Evolutionary conservation across 805 yeast species (phyloP).

Genomic region (Starmerella scarabaei): DNA sequence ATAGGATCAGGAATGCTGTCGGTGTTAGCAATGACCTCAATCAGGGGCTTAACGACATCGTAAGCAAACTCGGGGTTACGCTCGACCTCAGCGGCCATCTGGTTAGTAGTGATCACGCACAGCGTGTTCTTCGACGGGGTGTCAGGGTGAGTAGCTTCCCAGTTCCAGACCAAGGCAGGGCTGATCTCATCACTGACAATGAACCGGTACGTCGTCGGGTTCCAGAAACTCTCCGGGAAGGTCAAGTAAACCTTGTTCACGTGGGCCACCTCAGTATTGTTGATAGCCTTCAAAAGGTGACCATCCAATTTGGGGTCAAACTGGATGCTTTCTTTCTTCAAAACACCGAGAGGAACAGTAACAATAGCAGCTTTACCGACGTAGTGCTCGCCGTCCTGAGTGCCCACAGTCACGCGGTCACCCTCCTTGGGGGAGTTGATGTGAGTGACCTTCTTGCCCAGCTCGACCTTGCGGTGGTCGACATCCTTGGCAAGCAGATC

Average conservation of each 20-base stretch:
- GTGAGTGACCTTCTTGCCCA: conserved; percentile 13
- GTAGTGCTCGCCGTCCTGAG: conserved; percentile 13
- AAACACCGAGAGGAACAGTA: conserved; percentile 20
- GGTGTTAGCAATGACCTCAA: conserved; percentile 16
- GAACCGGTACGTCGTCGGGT: conserved; percentile 38
- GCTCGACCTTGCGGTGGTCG: conserved; percentile 13
- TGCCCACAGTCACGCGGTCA: conserved; percentile 14
- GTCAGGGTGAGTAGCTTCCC: conserved; percentile 33
- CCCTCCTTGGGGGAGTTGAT: conserved; percentile 9
- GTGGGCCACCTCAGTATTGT: conserved; percentile 33
- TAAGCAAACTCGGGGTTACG: conserved; percentile 29
- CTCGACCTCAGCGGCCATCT: conserved; percentile 46
- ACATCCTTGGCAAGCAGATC: conserved; percentile 13
- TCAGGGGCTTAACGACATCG: conserved; percentile 19
- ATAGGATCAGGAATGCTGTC: conserved; percentile 27
- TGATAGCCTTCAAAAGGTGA: conserved; percentile 12
- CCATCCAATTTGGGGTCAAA: conserved; percentile 19
- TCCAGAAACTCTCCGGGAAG: conserved; percentile 52
- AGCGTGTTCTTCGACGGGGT: conserved; percentile 32
- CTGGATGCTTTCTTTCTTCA: conserved; percentile 15
- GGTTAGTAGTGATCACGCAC: conserved; percentile 51
- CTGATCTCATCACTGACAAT: conserved; percentile 31
- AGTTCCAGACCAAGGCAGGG: conserved; percentile 53
- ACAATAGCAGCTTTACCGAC: conserved; percentile 22
- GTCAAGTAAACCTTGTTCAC: conserved; percentile 64